Evolutionary conservation across 2,329 filamentous ascomycete species (phyloP), one percentile per base, ranked within the genome.

Genomic region (Boeremia exigua): DNA sequence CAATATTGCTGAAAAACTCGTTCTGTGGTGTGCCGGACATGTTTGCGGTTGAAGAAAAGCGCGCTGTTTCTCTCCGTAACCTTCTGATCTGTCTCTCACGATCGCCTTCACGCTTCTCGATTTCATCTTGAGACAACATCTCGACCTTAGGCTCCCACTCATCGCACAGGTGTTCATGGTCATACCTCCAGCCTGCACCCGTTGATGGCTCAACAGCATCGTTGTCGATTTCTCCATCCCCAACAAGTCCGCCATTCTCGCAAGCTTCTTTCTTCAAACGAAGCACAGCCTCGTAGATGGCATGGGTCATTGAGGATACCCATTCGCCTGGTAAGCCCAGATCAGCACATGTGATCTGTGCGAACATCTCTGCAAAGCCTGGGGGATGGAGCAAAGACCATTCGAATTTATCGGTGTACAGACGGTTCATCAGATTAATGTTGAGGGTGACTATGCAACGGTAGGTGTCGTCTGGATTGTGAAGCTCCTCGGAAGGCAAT

Each of bases 321-420:
- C 95, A 99, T 78, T 99, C 95, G 40, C 92, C 92, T 6, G 88
- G 84, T 48, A 99, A 80, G 6, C 94, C 94, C 8, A 99, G 81
- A 72, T 99, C 95, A 27, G 92, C 90, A 72, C 95, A 98, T 0
- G 95, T 98, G 62, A 92, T 87, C 71, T 91, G 92, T 30, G 95
- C 93, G 74, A 98, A 98, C 11, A 89, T 86, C 75, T 99, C 94
- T 0, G 95, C 92, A 37, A 94, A 92, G 19, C 94, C 94, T 1
- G 92, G 90, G 2, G 93, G 92, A 69, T 98, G 93, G 15, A 96
- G 82, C 17, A 99, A 81, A 5, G 94, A 98, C 94, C 94, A 98
- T 74, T 98, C 94, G 62, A 99, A 98, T 71, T 93, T 96, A 81
- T 99, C 95, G 3, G 91, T 96, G 76, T 97, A 98, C 11, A 98